Conservation (phyloP, 2,329 filamentous ascomycete species). For the Verticillium nubilum region DNA sequence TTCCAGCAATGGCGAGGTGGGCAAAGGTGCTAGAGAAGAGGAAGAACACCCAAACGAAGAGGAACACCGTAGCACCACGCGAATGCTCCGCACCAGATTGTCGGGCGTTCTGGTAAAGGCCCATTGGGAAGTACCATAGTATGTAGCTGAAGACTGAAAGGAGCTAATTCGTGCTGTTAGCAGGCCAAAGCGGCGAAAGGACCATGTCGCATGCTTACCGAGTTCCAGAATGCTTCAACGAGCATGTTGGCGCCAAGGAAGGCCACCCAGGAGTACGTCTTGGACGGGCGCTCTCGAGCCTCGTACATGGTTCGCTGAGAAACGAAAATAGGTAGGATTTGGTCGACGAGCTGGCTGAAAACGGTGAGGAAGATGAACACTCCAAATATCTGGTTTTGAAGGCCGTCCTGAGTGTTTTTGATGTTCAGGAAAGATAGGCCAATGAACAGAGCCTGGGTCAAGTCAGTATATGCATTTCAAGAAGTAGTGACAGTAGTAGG, state of each 20-base stretch:
- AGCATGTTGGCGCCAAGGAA: constrained; percentile 58
- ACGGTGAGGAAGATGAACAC: constrained; percentile 69
- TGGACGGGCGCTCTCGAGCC: constrained; percentile 60
- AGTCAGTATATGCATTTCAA: constrained; percentile 16
- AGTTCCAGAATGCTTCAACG: constrained; percentile 64
- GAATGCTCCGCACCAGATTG: constrained; percentile 35
- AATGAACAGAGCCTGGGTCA: constrained; percentile 55
- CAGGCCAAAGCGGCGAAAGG: not conserved
- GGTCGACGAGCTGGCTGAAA: constrained; percentile 60
- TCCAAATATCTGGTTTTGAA: constrained; percentile 67
- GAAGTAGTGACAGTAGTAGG: constrained; percentile 35
- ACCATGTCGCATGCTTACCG: constrained; percentile 34
- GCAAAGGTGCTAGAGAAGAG: constrained; percentile 63
- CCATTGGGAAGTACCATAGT: constrained; percentile 65
- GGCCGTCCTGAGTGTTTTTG: constrained; percentile 54
- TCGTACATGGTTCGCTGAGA: constrained; percentile 66
- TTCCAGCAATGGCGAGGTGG: constrained; percentile 56
- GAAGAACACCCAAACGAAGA: constrained; percentile 59
- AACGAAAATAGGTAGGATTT: constrained; percentile 67
- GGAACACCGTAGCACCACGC: constrained; percentile 57
- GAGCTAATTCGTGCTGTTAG: not conserved
- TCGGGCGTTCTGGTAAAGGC: constrained; percentile 53
- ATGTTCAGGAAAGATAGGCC: constrained; percentile 63
- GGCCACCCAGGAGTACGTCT: constrained; percentile 62
- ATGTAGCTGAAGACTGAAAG: constrained; percentile 53